A percentile compares a stretch with the other conserved stretches of the same genome.
Evolutionary conservation across 495 filamentous ascomycete genomes (phyloP).

Genomic region (Neurospora tetraspora): DNA sequence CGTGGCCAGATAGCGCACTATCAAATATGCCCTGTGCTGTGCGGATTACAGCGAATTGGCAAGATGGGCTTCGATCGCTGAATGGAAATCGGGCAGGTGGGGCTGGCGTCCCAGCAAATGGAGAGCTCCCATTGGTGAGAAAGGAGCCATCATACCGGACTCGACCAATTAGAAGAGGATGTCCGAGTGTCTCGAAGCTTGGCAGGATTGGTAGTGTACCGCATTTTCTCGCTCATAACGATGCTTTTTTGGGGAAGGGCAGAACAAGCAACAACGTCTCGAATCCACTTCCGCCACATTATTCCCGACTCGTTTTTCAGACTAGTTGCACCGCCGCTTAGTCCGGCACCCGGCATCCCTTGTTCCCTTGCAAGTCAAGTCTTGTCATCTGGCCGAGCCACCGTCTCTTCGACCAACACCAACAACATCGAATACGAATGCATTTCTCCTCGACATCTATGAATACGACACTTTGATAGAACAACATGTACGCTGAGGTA

Average conservation of each 20-base stretch:
- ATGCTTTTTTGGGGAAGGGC: no score
- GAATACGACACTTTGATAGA: neutral
- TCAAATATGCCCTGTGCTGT: neutral
- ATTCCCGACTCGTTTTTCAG: conserved; percentile 20
- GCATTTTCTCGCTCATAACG: no score
- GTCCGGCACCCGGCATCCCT: neutral
- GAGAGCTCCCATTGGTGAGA: neutral
- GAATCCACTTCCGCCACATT: conserved; percentile 39
- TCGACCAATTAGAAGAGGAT: neutral
- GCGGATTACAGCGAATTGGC: no score
- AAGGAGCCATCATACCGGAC: no score
- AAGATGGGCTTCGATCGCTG: neutral
- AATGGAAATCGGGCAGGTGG: neutral
- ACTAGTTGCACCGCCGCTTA: neutral
- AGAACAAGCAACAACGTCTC: conserved; percentile 10
- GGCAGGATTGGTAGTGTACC: neutral
- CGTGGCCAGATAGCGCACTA: neutral
- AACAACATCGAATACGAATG: neutral
- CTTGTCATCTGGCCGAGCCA: neutral
- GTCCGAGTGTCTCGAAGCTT: neutral
- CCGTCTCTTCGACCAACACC: neutral
- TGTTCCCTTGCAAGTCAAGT: neutral
- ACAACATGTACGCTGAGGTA: neutral
- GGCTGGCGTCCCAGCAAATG: no score
- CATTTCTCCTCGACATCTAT: neutral